Evolutionary conservation across 2,329 filamentous ascomycete genomes (phyloP).

Genomic region (Bipolaris gigantea): DNA sequence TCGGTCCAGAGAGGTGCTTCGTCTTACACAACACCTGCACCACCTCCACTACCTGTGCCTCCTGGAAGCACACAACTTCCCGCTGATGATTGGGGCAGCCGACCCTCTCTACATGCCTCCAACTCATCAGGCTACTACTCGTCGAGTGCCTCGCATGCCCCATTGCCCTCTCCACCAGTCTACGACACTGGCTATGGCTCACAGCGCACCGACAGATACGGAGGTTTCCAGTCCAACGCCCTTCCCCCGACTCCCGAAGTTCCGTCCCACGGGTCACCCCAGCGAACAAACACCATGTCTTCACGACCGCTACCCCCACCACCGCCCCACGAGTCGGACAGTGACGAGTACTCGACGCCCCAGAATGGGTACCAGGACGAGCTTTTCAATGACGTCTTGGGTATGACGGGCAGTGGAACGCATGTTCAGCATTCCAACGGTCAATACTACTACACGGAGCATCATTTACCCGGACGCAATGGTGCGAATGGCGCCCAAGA

Average conservation of each 20-base stretch:
- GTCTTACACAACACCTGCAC: conserved; percentile 42
- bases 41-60: conserved; percentile 42
- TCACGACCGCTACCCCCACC: conserved; percentile 64
- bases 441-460: conserved; percentile 32
- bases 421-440: conserved; percentile 42
- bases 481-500: conserved; percentile 53
- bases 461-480: conserved; percentile 33
- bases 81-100: conserved; percentile 40
- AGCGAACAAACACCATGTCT: conserved; percentile 56
- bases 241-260: conserved; percentile 55
- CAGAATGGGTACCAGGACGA: conserved; percentile 55
- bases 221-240: conserved; percentile 40
- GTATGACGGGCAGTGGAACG: conserved; percentile 43
- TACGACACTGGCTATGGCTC: conserved; percentile 36
- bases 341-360: conserved; percentile 45
- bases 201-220: conserved; percentile 35
- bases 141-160: conserved; percentile 35
- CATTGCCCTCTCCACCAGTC: conserved; percentile 40
- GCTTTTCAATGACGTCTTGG: conserved; percentile 60
- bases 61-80: conserved; percentile 39
- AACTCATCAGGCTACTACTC: conserved; percentile 37
- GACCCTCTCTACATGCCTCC: conserved; percentile 35
- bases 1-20: conserved; percentile 36
- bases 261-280: conserved; percentile 53
- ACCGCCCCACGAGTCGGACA: conserved; percentile 57